Conservation (phyloP, 352 stramenopile species). For the Phytophthora gonapodyides region DNA sequence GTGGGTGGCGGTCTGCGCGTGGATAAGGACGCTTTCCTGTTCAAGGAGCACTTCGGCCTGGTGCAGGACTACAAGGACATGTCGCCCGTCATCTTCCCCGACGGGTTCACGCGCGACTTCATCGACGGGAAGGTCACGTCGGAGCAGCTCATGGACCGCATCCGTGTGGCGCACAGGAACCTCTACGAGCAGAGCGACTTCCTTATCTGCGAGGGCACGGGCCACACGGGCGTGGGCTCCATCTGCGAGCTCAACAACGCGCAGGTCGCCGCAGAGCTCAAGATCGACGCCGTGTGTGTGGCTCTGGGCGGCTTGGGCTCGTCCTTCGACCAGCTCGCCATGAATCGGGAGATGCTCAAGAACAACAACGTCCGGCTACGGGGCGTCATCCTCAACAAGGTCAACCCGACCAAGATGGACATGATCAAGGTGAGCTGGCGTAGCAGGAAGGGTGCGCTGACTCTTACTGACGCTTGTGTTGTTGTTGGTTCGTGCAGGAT, state of each 20-base stretch:
- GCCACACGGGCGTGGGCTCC: constrained; percentile 90
- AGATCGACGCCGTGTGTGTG: constrained; percentile 83
- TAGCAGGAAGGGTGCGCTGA: neutral
- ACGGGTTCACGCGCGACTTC: constrained; percentile 96
- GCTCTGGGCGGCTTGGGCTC: constrained; percentile 79
- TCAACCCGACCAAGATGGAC: constrained; percentile 88
- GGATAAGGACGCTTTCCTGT: constrained; percentile 93
- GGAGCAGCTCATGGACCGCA: constrained; percentile 75
- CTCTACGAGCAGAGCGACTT: constrained; percentile 90
- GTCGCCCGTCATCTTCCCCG: constrained; percentile 97
- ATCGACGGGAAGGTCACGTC: constrained; percentile 96
- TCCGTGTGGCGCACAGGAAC: constrained; percentile 80
- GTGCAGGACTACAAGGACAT: constrained; percentile 97
- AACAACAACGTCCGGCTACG: constrained; percentile 78
- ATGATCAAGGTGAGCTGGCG: constrained; percentile 78
- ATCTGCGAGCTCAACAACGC: constrained; percentile 93
- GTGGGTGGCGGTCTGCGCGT: constrained; percentile 86
- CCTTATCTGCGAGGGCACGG: constrained; percentile 95
- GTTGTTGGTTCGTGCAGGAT: constrained; percentile 42
- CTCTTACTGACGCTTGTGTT: neutral
- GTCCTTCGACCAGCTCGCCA: constrained; percentile 85
- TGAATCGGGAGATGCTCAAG: constrained; percentile 85
- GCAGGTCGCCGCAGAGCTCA: constrained; percentile 84
- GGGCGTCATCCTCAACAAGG: constrained; percentile 89
- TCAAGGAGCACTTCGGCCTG: constrained; percentile 97